phyloP scores from a whole-genome alignment of 805 yeast genomes.

The Starmerella khaoyaiensis region DNA sequence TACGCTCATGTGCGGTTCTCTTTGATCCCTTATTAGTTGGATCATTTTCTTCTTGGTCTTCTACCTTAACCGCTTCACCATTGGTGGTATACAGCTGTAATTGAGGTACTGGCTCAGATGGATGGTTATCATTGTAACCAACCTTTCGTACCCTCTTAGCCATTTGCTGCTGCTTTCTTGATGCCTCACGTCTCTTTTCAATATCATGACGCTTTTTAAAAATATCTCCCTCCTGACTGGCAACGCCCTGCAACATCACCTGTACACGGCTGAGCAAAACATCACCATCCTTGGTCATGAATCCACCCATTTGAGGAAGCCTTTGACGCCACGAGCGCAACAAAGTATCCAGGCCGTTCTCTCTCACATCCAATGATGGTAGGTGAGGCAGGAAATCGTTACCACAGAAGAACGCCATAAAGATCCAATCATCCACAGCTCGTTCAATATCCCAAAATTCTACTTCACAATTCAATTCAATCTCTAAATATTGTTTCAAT shows the following conservation, averaged over 20 bases:
- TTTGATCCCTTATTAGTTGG: not conserved
- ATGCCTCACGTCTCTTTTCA: constrained; percentile 55
- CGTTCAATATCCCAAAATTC: constrained; percentile 72
- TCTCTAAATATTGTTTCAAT: constrained; percentile 72
- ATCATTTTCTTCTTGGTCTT: not conserved
- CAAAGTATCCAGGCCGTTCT: constrained; percentile 75
- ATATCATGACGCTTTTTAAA: constrained; percentile 55
- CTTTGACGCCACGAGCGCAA: constrained; percentile 71
- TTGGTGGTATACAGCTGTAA: constrained; percentile 64
- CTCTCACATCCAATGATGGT: constrained; percentile 89
- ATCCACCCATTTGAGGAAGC: constrained; percentile 55
- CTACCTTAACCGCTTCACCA: constrained; percentile 46
- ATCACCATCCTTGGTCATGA: constrained; percentile 80
- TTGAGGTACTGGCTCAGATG: constrained; percentile 50
- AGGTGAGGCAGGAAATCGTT: constrained; percentile 95
- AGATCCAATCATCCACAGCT: constrained; percentile 97
- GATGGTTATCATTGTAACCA: constrained; percentile 24
- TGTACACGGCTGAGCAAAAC: constrained; percentile 69
- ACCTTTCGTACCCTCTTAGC: constrained; percentile 24
- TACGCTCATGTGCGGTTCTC: not conserved
- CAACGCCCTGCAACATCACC: constrained; percentile 47
- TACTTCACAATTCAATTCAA: constrained; percentile 61
- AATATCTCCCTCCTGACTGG: constrained; percentile 63
- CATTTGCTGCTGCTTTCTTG: constrained; percentile 18
- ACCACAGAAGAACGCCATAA: constrained; percentile 97